Evolutionary conservation across 108 stramenopile species (phyloP).

Genomic region (Discostella pseudostelligera): DNA sequence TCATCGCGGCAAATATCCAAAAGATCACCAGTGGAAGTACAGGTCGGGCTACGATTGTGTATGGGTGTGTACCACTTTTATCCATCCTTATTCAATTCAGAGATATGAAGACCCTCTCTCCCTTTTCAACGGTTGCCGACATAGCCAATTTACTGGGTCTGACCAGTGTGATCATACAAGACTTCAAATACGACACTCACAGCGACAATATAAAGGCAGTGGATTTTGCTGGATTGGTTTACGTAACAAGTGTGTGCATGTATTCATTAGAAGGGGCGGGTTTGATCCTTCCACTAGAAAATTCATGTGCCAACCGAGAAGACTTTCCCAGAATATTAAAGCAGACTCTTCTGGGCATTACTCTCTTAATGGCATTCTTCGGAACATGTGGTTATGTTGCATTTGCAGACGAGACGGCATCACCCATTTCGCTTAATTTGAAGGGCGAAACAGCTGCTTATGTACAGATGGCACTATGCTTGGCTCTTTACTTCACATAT

Average conservation of each 20-base stretch:
- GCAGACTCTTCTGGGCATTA: constrained; percentile 50
- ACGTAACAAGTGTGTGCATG: constrained; percentile 63
- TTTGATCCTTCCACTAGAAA: constrained; percentile 61
- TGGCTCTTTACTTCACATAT: constrained; percentile 76
- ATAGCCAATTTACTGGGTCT: constrained; percentile 61
- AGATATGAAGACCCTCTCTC: constrained; percentile 61
- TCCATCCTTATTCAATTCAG: constrained; percentile 56
- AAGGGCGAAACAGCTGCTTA: constrained; percentile 49
- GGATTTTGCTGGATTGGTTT: constrained; percentile 53
- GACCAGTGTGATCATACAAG: constrained; percentile 65
- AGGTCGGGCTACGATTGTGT: constrained; percentile 47
- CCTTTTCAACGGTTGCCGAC: constrained; percentile 72
- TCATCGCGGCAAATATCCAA: constrained; percentile 73
- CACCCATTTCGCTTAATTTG: constrained; percentile 76
- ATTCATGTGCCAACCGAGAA: constrained; percentile 43
- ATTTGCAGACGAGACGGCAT: constrained; percentile 56
- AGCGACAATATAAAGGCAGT: constrained; percentile 47
- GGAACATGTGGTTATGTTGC: constrained; percentile 67
- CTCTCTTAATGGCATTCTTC: constrained; percentile 68
- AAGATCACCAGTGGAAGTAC: constrained; percentile 37
- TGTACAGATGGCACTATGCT: constrained; percentile 70
- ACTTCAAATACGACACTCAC: constrained; percentile 51
- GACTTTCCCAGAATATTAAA: constrained; percentile 53
- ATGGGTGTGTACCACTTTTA: constrained; percentile 64
- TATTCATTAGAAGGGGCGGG: constrained; percentile 82